A percentile compares a stretch with the other conserved stretches of the same genome.
phyloP scores from a whole-genome alignment of 1,139 yeast genomes.

The Debaryomyces fabryi region DNA sequence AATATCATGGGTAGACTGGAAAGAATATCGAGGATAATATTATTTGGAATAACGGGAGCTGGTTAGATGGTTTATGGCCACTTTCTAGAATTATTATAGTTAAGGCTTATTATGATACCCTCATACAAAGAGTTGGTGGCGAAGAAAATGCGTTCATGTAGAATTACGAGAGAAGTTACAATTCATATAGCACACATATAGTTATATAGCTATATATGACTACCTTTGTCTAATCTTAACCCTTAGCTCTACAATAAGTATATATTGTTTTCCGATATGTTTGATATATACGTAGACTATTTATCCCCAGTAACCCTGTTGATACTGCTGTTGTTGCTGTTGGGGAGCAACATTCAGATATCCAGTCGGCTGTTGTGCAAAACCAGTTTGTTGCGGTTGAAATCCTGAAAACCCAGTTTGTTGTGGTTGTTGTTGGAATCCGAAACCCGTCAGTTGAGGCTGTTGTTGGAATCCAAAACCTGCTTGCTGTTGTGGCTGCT shows the following conservation, averaged over 20 bases:
- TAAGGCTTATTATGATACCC: too few species aligned
- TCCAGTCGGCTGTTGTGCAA: conserved; percentile 7
- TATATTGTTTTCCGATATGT: background rate
- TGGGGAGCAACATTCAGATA: background rate
- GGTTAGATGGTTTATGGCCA: too few species aligned
- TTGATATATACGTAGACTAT: background rate
- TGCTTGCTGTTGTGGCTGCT: conserved; percentile 23
- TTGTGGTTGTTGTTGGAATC: conserved; percentile 7
- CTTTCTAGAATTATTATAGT: too few species aligned
- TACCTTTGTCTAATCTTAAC: too few species aligned
- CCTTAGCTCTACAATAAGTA: background rate
- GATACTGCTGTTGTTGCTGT: conserved; percentile 1
- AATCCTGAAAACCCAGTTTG: conserved; percentile 20
- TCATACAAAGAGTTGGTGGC: too few species aligned
- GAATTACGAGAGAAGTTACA: too few species aligned
- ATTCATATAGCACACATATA: too few species aligned
- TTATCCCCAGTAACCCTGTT: conserved; percentile 11
- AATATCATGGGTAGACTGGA: too few species aligned
- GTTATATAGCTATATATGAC: too few species aligned
- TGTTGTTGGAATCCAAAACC: conserved; percentile 19
- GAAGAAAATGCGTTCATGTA: too few species aligned
- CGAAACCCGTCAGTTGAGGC: conserved; percentile 5
- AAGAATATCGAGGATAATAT: too few species aligned
- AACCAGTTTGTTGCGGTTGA: conserved; percentile 13
- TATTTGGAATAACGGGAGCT: too few species aligned